These are phyloP conservation scores for Linnemannia schmuckeri DNA, from an alignment of 192 early-diverging fungal genomes.

Conservation along the genomic window DNA sequence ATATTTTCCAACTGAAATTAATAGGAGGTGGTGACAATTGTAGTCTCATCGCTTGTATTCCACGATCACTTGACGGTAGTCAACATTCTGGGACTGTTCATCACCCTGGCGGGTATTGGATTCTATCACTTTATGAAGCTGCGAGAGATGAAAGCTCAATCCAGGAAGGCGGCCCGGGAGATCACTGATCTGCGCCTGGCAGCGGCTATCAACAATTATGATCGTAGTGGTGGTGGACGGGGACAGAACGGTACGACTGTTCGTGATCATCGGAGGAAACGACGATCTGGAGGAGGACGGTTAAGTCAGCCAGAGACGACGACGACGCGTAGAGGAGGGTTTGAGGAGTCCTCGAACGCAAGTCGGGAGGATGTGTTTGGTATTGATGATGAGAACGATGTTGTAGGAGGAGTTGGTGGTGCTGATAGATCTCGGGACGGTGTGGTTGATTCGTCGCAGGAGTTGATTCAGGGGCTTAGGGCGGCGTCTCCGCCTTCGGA, in stretches of 20 bases:
- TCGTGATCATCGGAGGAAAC: conserved; percentile 3
- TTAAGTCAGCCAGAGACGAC: not conserved
- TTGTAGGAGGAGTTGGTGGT: no score
- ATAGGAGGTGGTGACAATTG: conserved; percentile 90
- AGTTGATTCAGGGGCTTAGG: not conserved
- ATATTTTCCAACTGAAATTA: not conserved
- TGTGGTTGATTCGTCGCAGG: not conserved
- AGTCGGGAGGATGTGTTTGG: not conserved
- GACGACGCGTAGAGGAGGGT: not conserved
- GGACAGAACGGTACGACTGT: not conserved
- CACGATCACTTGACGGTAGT: conserved; percentile 81
- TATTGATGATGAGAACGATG: not conserved
- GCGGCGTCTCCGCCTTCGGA: not conserved
- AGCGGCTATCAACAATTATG: not conserved
- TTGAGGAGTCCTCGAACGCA: not conserved
- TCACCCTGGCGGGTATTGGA: conserved; percentile 88
- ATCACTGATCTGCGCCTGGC: conserved; percentile 27
- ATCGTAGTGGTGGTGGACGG: not conserved
- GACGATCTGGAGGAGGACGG: not conserved
- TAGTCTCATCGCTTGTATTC: conserved; percentile 80
- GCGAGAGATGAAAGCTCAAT: conserved; percentile 40
- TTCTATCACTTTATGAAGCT: conserved; percentile 81
- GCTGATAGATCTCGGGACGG: not conserved
- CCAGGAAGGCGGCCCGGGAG: conserved; percentile 22
- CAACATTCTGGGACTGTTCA: conserved; percentile 81